Evolutionary conservation across 108 stramenopile genomes (phyloP).

Genomic region (Nannochloropsis gaditana): DNA sequence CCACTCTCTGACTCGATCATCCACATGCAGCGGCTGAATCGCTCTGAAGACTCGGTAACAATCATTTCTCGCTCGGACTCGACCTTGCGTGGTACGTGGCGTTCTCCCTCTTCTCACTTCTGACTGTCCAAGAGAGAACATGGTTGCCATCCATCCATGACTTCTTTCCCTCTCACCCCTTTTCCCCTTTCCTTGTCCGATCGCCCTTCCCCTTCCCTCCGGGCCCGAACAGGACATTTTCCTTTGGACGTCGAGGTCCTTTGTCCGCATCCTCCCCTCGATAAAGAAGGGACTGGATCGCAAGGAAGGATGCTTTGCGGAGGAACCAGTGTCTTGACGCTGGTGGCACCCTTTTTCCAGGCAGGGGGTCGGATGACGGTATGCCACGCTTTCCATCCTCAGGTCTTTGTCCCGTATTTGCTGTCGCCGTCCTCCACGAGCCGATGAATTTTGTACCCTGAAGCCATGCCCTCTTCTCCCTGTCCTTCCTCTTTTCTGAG

Average conservation of each 20-base stretch:
- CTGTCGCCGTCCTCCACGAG: too few relatives aligned
- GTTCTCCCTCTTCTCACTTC: constrained; percentile 41
- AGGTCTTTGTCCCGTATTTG: background rate
- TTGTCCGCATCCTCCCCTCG: background rate
- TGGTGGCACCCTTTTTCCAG: constrained; percentile 47
- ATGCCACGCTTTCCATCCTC: background rate
- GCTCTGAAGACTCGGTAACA: constrained; percentile 5
- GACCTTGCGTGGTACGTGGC: constrained; percentile 51
- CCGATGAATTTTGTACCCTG: too few relatives aligned
- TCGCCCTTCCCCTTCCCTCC: too few relatives aligned
- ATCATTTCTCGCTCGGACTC: constrained; percentile 52
- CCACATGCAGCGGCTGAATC: constrained; percentile 28
- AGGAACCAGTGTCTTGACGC: constrained; percentile 26
- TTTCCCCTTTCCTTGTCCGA: background rate
- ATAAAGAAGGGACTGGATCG: too few relatives aligned
- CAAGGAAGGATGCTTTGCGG: background rate
- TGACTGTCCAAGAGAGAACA: background rate
- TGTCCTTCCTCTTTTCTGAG: background rate
- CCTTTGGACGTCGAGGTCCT: background rate
- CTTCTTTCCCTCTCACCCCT: background rate
- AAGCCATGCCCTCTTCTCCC: background rate
- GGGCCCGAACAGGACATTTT: background rate
- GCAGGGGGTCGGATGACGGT: constrained; percentile 50
- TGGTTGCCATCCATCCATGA: too few relatives aligned
- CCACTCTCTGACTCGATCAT: too few relatives aligned